Evolutionary conservation across 345 rosid species (phyloP), one percentile per base, ranked within the genome.

Genomic region (Kandelia obovata): DNA sequence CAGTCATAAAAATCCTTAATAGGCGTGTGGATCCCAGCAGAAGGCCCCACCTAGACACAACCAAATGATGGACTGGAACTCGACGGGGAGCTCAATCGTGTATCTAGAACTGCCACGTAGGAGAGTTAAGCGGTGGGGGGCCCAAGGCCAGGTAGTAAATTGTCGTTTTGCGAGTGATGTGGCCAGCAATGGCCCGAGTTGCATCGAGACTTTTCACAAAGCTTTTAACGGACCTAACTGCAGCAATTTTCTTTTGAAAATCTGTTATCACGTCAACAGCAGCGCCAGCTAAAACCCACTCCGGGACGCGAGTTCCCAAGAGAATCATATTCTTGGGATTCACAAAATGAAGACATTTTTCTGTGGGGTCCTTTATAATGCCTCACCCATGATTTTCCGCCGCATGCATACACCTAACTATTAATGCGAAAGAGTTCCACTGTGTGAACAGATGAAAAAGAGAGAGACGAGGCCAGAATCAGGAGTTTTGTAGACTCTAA

Each of bases 251-350:
- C 23, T 21, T n/a, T 57, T 43, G 21, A 39, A 56, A 76, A 67
- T 61, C 56, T 20, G 62, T 3, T 63, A 77, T 62, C 77, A 78
- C 69, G 77, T 78, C 72, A 70, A 67, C 26, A 19, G 60, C 68
- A 58, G 28, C 35, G 86, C 85, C 90, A 86, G 87, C 90, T 83
- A 80, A 26, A 73, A 65, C 64, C 73, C 86, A 86, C 83, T 71
- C 5, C 5, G 3, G 25, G 19, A 20, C 26, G 2, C 83, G 79
- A 79, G 85, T 76, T 67, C 80, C 79, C 5, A 60, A 73, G 86
- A 68, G 78, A 80, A 80, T 78, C 74, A 75, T 47, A 11, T 19
- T 63, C 55, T 78, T 1, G 81, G 80, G 83, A 81, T 79, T 79
- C 82, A 77, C 62, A 51, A 62, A 49, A 19, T 26, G 19, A n/a